phyloP scores from a whole-genome alignment of 495 filamentous ascomycete genomes.

The Filosporella fistucella region DNA sequence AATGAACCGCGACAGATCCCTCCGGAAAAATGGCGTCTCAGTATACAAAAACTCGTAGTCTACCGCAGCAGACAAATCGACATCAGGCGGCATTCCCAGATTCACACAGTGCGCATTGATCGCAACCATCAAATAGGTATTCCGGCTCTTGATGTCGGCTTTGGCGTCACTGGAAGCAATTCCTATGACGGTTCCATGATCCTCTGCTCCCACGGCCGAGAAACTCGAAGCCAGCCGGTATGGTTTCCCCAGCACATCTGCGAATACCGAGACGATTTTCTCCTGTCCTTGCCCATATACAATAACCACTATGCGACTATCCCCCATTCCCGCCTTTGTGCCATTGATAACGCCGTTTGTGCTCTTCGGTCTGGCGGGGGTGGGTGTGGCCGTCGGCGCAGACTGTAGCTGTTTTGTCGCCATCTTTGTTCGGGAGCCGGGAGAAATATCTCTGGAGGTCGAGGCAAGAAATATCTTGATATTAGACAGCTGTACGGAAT shows the following conservation, averaged over 20 bases:
- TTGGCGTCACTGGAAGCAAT: slow-evolving; percentile 49
- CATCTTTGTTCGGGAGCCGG: slow-evolving; percentile 14
- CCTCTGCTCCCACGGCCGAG: slow-evolving; percentile 36
- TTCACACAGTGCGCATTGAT: slow-evolving; percentile 74
- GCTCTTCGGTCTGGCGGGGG: slow-evolving; percentile 22
- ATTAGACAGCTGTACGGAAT: too few species aligned
- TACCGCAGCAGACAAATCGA: slow-evolving; percentile 56
- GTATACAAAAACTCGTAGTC: slow-evolving; percentile 85
- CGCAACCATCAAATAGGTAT: slow-evolving; percentile 47
- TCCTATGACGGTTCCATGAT: slow-evolving; percentile 46
- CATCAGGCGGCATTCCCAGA: slow-evolving; percentile 60
- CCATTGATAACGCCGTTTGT: slow-evolving; percentile 27
- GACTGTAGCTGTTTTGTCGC: slow-evolving; percentile 26
- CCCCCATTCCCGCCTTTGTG: slow-evolving; percentile 25
- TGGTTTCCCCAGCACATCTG: slow-evolving; percentile 64
- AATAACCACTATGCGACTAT: slow-evolving; percentile 53
- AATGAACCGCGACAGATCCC: slow-evolving; percentile 71
- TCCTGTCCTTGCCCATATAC: slow-evolving; percentile 58
- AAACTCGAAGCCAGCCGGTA: slow-evolving; percentile 51
- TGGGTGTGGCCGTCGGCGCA: slow-evolving; percentile 20
- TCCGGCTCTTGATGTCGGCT: slow-evolving; percentile 42
- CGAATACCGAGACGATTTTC: slow-evolving; percentile 60
- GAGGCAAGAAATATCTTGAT: too few species aligned
- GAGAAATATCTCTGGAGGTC: slow-evolving; percentile 5
- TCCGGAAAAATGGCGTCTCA: slow-evolving; percentile 61